Evolutionary conservation across 2,329 filamentous ascomycete genomes (phyloP), one percentile per base, ranked within the genome.

Genomic region (Aspergillus sp.): DNA sequence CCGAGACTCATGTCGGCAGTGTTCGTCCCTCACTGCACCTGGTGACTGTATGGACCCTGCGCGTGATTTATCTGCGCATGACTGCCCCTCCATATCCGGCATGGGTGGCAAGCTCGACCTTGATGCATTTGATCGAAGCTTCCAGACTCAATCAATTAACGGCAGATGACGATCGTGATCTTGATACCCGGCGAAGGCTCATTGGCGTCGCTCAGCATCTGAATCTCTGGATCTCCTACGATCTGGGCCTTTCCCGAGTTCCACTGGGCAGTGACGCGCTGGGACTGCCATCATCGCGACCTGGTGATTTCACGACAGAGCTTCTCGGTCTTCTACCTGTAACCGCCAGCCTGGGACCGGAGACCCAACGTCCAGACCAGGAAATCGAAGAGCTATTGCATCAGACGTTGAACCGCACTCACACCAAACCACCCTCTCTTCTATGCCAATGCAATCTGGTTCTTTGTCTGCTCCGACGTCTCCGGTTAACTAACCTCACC

Each of bases 211-310:
- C 84, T 0, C 80, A 83, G n/a, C 83, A 86, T 62, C 73, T 85
- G 6, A 85, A 86, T 64, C 80, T 81, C 3, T 86, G 84, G 83
- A 80, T 81, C 11, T 85, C 83, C 0, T 86, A 83, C 63, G 84
- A 86, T 59, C 78, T 85, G 54, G 84, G 84, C 0, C 76, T 82
- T 0, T 83, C 82, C 0, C 73, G 82, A n/a, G 81, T 85, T 0
- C 60, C 74, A 54, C 75, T 84, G 0, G 76, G 76, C 73, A 79
- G 32, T 75, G 76, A 11, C 71, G 73, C 3, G 63, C 60, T 67
- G 13, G n/a, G 67, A 0, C 61, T 65, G 1, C 44, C 76, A 3
- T 70, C 80, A 13, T 77, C 80, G 0, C 68, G 71, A 0, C 71
- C 75, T 0, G 80, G 80, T 0, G 81, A 85, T 59, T 79, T 72